Base-by-base conservation (phyloP, 345 rosid genomes). In the Brassica nigra region DNA sequence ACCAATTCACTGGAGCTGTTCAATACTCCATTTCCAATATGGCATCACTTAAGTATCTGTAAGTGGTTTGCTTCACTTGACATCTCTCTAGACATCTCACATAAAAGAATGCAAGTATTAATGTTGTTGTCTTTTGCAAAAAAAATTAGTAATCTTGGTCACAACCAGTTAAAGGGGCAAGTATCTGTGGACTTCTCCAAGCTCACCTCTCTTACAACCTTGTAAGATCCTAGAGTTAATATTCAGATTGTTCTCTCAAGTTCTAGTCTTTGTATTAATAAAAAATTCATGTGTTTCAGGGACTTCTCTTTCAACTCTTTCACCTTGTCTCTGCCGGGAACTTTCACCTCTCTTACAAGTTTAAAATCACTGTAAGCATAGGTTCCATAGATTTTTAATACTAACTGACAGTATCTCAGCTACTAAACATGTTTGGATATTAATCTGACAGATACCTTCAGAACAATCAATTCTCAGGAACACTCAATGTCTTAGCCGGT, bases 381-480 rank as follows among this genome's bases (percentile, higher is more conserved):
- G 47, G 20, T 44, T 29, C 28, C 55, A 80, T 87, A 34, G 75
- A 88, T 87, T 79, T 89, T 59, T 86, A 74, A 89, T 74, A 12
- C 10, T 23, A 20, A 63, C 68, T 34, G 5, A 14, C 6, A 47
- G 16, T 63, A 8, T 23, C 4, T 8, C 3, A 62, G 70, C 11
- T 47, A 23, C 52, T 65, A 29, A 75, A 30, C 57, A 29, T 64
- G 28, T n/a, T 39, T 67, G 14, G n/a, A 47, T 79, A 55, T 64
- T 81, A 57, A 65, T 71, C 83, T 59, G 64, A 70, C 82, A 95
- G 99, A 90, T 86, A 84, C 81, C 85, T 95, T 86, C 95, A 95
- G 84, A 86, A 88, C 88, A 95, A 95, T 83, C 97, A 93, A 76
- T 89, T 95, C 78, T 80, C 97, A 3, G 99, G 99, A 70, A 80